Percentiles rank a stretch among this genome's conserved stretches.
These are phyloP conservation scores for Boletus vinaceobasis DNA, from an alignment of 768 basidiomycete species.

Conservation along the genomic window DNA sequence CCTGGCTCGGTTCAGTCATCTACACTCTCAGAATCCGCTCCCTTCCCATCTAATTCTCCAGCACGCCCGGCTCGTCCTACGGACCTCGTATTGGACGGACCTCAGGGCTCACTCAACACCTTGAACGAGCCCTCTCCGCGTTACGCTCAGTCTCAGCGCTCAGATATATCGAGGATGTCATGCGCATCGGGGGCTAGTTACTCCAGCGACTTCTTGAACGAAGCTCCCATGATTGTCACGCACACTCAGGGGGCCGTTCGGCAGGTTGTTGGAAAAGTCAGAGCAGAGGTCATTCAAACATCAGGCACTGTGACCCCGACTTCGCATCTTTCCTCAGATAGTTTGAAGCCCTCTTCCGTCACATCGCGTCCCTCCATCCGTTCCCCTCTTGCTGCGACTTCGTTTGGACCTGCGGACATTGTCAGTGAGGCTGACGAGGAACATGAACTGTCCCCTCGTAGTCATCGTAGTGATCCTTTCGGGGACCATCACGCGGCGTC, in stretches of 20 bases:
- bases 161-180: slow-evolving; percentile 59
- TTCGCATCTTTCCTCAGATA: slow-evolving; percentile 31
- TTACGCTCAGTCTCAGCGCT: slow-evolving; percentile 48
- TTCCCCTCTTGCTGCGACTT: slow-evolving; percentile 67
- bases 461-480: slow-evolving; percentile 62
- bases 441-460: slow-evolving; percentile 23
- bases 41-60: slow-evolving; percentile 37
- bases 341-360: slow-evolving; percentile 39
- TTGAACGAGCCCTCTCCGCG: slow-evolving; percentile 34
- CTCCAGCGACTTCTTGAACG: slow-evolving; percentile 75
- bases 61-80: slow-evolving; percentile 56
- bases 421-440: slow-evolving; percentile 44
- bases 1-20: slow-evolving; percentile 44
- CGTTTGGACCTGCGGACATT: slow-evolving; percentile 69
- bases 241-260: slow-evolving; percentile 59
- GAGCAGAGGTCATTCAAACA: slow-evolving; percentile 74
- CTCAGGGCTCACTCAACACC: slow-evolving; percentile 57
- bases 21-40: slow-evolving; percentile 31
- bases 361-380: slow-evolving; percentile 44
- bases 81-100: slow-evolving; percentile 58
- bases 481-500: slow-evolving; percentile 48
- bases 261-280: slow-evolving; percentile 72
- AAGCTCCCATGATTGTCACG: slow-evolving; percentile 79
- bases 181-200: slow-evolving; percentile 74
- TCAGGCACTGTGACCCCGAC: slow-evolving; percentile 37